Evolutionary conservation across 2,329 filamentous ascomycete genomes (phyloP), one percentile per base, ranked within the genome.

Genomic region (Amphichorda felina): DNA sequence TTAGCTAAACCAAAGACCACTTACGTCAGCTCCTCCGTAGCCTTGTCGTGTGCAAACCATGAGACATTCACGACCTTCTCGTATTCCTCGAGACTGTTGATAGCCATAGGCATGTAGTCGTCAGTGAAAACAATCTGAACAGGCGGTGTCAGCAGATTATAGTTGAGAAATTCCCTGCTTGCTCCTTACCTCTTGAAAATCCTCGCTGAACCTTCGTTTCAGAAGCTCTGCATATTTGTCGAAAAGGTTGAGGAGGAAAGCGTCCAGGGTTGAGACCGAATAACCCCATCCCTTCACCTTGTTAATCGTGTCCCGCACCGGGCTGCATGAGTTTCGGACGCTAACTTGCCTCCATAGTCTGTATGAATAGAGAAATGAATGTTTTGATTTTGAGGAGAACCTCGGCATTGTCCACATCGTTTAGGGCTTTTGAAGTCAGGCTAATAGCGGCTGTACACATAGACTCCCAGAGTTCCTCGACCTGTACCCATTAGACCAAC

Each of bases 101-200:
- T 94, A 2, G 86, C 84, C 91, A 98, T 96, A 3, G 91, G 93
- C 89, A 98, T 98, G 59, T 98, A 98, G 57, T 98, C 91, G 54
- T 98, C 91, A 1, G 86, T 95, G n/a, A 84, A 78, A 13, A 80
- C 75, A 47, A 79, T 79, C 70, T 76, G 51, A 26, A 47, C 38
- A 33, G 25, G 36, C 14, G 37, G 29, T 19, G 14, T 37, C n/a
- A 34, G 37, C 5, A 16, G 17, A 11, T 9, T 9, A 13, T 16
- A n/a, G 16, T 17, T 31, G 29, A 17, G 29, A 8, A 19, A 22
- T n/a, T 17, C n/a, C 18, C n/a, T 1, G 5, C 4, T 15, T 14
- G 31, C n/a, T 5, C 24, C 6, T 43, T 50, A 83, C 80, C 65
- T 96, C 89, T 54, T 93, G 82, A 53, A 98, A 98, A 56, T 96